Conservation (phyloP, 2,329 filamentous ascomycete genomes). For the Epichloe gansuensis region DNA sequence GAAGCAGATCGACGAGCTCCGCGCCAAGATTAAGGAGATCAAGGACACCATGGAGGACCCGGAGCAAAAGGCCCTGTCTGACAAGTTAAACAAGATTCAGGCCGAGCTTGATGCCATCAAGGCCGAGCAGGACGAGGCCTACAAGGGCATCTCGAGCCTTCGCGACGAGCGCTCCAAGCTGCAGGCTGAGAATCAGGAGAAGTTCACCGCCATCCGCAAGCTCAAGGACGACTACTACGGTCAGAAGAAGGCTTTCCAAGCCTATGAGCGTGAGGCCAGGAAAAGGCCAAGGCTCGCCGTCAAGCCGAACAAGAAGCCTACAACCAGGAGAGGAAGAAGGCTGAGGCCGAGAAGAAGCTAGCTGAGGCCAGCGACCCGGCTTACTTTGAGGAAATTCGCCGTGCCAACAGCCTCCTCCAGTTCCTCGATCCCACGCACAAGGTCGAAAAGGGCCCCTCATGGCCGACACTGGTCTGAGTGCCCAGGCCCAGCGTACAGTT, state of each 20-base stretch:
- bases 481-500: constrained; percentile 70
- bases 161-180: constrained; percentile 78
- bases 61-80: constrained; percentile 75
- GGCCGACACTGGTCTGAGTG: constrained; percentile 61
- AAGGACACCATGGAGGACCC: constrained; percentile 86
- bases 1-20: constrained; percentile 80
- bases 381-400: constrained; percentile 85
- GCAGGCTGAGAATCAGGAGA: constrained; percentile 75
- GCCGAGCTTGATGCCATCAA: constrained; percentile 83
- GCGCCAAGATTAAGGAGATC: constrained; percentile 76
- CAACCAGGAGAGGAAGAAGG: constrained; percentile 61
- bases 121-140: constrained; percentile 80
- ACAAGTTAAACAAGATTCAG: constrained; percentile 76
- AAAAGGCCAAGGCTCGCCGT: constrained; percentile 63
- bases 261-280: constrained; percentile 77
- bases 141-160: constrained; percentile 74
- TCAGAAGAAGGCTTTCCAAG: constrained; percentile 67
- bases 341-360: constrained; percentile 63
- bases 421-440: constrained; percentile 73
- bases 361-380: constrained; percentile 76
- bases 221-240: constrained; percentile 83
- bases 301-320: constrained; percentile 68
- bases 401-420: constrained; percentile 73
- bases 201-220: constrained; percentile 69
- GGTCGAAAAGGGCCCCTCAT: constrained; percentile 54